Evolutionary conservation across 306 rosid species (phyloP).

Genomic region (Prunus persica): Prunus_persica_NCBIv2 NC_034009.1:20236001-20236500

Average conservation of each 20-base stretch:
- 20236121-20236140: background rate
- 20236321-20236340: background rate
- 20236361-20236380: background rate
- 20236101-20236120: background rate
- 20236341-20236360: background rate
- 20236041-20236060: background rate
- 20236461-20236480: background rate
- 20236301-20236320: background rate
- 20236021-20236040: background rate
- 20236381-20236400: background rate
- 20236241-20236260: background rate
- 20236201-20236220: background rate
- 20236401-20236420: background rate
- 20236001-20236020: background rate
- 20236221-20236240: background rate
- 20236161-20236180: background rate
- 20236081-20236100: background rate
- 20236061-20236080: background rate
- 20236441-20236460: background rate
- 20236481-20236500: background rate
- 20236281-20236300: background rate
- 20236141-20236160: background rate
- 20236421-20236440: background rate
- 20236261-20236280: background rate
- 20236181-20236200: background rate